Percentiles rank a stretch among this genome's conserved stretches.
Conservation (phyloP, 2,329 filamentous ascomycete species). For the Helotiales sp. region DNA sequence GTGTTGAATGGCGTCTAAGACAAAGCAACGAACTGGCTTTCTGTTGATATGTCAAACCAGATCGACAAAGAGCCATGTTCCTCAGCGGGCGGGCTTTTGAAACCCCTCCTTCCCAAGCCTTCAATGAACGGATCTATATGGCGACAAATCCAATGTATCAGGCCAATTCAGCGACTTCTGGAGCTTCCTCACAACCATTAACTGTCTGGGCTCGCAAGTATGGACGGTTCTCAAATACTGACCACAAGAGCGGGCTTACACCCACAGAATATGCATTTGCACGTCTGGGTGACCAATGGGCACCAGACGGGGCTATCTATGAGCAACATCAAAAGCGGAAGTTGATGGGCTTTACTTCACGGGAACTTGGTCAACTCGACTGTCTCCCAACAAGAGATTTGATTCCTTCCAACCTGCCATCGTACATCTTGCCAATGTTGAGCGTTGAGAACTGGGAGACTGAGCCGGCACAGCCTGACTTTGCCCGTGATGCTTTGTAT, state of each 20-base stretch:
- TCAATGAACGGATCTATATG: too few species aligned
- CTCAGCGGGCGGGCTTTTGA: too few species aligned
- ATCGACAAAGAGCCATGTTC: too few species aligned
- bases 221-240: not conserved
- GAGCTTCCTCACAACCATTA: not conserved
- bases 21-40: too few species aligned
- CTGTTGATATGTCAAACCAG: too few species aligned
- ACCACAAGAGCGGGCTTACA: constrained; percentile 10
- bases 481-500: constrained; percentile 22
- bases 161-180: too few species aligned
- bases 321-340: constrained; percentile 14
- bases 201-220: constrained; percentile 16
- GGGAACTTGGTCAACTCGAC: constrained; percentile 30
- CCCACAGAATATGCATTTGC: constrained; percentile 9
- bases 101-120: too few species aligned
- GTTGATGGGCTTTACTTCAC: constrained; percentile 22
- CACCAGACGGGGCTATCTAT: not conserved
- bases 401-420: constrained; percentile 12
- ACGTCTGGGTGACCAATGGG: not conserved
- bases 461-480: constrained; percentile 8
- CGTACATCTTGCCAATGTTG: constrained; percentile 24
- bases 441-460: constrained; percentile 21
- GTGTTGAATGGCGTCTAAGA: too few species aligned
- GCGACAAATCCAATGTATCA: not conserved
- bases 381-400: constrained; percentile 27